These are phyloP conservation scores for Verticillium nubilum DNA, from an alignment of 2,329 filamentous ascomycete genomes.

Conservation along the genomic window DNA sequence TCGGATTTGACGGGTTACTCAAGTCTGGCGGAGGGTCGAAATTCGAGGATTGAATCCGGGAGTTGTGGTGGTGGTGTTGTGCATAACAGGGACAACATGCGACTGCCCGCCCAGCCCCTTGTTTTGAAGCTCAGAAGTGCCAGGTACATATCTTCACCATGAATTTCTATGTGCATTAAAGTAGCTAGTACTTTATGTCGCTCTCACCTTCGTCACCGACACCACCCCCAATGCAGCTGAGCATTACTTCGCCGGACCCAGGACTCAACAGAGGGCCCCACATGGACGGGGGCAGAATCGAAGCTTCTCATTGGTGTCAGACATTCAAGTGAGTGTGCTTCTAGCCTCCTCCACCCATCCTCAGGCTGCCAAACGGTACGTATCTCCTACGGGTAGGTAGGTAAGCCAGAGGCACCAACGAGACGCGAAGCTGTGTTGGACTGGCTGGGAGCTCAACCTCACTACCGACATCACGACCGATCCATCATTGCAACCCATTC, in stretches of 20 bases:
- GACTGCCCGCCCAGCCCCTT: background rate
- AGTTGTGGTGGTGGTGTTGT: background rate
- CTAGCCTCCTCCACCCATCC: background rate
- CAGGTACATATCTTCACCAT: background rate
- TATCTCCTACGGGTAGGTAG: background rate
- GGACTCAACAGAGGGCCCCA: background rate
- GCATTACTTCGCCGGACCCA: background rate
- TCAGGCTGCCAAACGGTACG: background rate
- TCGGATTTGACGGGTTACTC: background rate
- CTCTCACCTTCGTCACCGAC: conserved; percentile 1
- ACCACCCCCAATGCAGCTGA: background rate
- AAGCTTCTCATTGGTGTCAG: background rate
- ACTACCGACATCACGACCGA: background rate
- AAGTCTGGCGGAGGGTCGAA: background rate
- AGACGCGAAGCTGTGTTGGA: conserved; percentile 9
- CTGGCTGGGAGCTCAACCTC: background rate
- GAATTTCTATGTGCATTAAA: background rate
- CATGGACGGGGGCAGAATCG: background rate
- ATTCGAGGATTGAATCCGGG: background rate
- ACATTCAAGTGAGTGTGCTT: background rate
- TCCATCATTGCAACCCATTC: background rate
- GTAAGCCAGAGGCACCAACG: conserved; percentile 9
- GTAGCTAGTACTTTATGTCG: background rate
- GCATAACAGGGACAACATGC: conserved; percentile 2
- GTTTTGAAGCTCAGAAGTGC: background rate